Evolutionary conservation across 1,284 basidiomycete species (phyloP), one percentile per base, ranked within the genome.

Genomic region (Xerocomus nothofagi): DNA sequence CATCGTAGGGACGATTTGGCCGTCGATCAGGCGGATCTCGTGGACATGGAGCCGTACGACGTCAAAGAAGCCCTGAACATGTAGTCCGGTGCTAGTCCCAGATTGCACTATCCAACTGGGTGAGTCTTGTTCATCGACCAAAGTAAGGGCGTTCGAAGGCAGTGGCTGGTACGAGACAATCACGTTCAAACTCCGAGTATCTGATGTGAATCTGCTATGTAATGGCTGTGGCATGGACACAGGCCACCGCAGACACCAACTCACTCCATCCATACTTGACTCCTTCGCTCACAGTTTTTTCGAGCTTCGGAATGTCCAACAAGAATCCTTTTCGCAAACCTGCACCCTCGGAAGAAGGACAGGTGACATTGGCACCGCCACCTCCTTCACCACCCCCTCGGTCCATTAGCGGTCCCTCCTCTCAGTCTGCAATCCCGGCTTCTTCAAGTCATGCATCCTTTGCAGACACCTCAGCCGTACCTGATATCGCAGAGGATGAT

Each of bases 401-500:
- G 3, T 29, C 44, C 15, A 11, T 20, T 7, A 15, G 31, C 7
- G 36, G 43, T 6, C 36, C 30, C 26, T 36, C 49, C 7, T 38
- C 33, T 9, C 38, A 12, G 17, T 3, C 53, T 12, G 27, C 20
- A 12, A 20, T 26, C 2, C n/a, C 26, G 17, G 7, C 31, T 15
- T 36, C 50, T 26, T 29, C 58, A 6, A 42, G 30, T n/a, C 36
- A 14, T 26, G 4, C 9, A 7, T 1, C 3, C 4, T 24, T 34
- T 7, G 20, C 38, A 27, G 12, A 17, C 6, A 8, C 17, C 4
- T 24, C 39, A 6, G 10, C 17, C 0, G 5, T 11, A 3, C 23
- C 11, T 6, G 9, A 23, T 2, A 30, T 39, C 10, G 2, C 9
- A 10, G 39, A 50, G 3, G 23, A 24, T 7, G 81, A 83, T 17